phyloP scores from a whole-genome alignment of 1,139 yeast genomes.

The Sugiyamaella xylanicola region DNA sequence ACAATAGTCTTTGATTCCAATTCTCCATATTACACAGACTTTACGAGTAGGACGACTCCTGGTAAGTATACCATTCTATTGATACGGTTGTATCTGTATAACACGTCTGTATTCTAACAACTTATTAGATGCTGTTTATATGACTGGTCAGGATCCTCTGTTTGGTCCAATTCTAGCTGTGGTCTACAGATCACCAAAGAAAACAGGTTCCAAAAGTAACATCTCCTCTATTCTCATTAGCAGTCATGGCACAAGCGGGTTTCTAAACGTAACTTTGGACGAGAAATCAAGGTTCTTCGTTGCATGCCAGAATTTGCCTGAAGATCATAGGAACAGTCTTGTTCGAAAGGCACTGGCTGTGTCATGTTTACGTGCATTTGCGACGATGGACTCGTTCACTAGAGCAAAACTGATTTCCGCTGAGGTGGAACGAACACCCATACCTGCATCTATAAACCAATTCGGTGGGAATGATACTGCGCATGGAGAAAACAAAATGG shows the following conservation, averaged over 20 bases:
- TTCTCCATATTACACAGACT: slow-evolving; percentile 40
- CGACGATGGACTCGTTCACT: slow-evolving; percentile 49
- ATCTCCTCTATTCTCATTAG: slow-evolving; percentile 66
- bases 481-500: slow-evolving; percentile 15
- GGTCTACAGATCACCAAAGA: slow-evolving; percentile 32
- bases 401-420: slow-evolving; percentile 29
- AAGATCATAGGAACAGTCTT: slow-evolving; percentile 54
- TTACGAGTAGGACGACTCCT: slow-evolving; percentile 28
- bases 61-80: slow-evolving; percentile 25
- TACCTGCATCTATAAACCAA: neutral
- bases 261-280: slow-evolving; percentile 62
- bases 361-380: slow-evolving; percentile 66
- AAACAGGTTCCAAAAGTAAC: slow-evolving; percentile 32
- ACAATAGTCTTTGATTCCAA: slow-evolving; percentile 40
- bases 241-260: slow-evolving; percentile 67
- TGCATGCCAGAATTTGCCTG: slow-evolving; percentile 70
- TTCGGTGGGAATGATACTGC: neutral
- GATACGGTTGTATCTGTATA: neutral
- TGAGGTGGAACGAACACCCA: slow-evolving; percentile 22
- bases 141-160: slow-evolving; percentile 42
- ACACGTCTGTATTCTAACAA: slow-evolving; percentile 1
- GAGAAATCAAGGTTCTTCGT: slow-evolving; percentile 70
- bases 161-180: slow-evolving; percentile 42
- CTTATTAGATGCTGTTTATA: slow-evolving; percentile 42
- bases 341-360: slow-evolving; percentile 79